A percentile compares a stretch with the other conserved stretches of the same genome.
phyloP scores from a whole-genome alignment of 2,329 filamentous ascomycete species.

The Exophiala sp. region DNA sequence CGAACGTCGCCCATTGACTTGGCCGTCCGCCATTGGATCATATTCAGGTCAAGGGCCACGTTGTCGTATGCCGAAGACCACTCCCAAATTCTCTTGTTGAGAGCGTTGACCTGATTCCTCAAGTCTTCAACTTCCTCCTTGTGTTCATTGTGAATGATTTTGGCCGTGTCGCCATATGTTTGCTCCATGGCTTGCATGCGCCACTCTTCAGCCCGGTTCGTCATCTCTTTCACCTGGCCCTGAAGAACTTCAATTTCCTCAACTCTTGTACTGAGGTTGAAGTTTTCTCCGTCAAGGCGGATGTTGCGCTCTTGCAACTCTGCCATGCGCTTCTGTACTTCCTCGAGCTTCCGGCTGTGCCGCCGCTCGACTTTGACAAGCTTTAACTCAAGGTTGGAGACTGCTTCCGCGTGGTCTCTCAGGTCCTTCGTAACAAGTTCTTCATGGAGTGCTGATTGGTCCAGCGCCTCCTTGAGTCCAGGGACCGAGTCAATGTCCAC shows the following conservation, averaged over 20 bases:
- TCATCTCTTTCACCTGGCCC: neutral
- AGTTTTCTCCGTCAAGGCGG: conserved; percentile 3
- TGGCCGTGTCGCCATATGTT: conserved; percentile 4
- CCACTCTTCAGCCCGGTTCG: neutral
- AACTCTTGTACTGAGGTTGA: neutral
- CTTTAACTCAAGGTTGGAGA: conserved; percentile 1
- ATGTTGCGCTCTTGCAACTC: conserved; percentile 3
- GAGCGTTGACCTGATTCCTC: neutral
- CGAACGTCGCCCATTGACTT: conserved; percentile 1
- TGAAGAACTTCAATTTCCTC: neutral
- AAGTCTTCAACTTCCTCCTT: neutral
- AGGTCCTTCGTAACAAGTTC: neutral
- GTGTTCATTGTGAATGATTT: neutral
- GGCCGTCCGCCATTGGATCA: neutral
- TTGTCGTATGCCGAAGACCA: neutral
- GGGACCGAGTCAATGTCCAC: neutral
- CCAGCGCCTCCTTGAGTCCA: neutral
- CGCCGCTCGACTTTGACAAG: neutral
- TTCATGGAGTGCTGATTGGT: neutral
- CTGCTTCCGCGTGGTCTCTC: neutral
- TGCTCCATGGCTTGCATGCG: neutral
- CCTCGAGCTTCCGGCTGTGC: neutral
- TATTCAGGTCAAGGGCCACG: neutral
- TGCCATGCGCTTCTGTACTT: neutral
- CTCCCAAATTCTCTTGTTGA: neutral